A percentile compares a stretch with the other conserved stretches of the same genome.
Evolutionary conservation across 1,284 basidiomycete species (phyloP).

Genomic region (Quambalaria eucalypti): DNA sequence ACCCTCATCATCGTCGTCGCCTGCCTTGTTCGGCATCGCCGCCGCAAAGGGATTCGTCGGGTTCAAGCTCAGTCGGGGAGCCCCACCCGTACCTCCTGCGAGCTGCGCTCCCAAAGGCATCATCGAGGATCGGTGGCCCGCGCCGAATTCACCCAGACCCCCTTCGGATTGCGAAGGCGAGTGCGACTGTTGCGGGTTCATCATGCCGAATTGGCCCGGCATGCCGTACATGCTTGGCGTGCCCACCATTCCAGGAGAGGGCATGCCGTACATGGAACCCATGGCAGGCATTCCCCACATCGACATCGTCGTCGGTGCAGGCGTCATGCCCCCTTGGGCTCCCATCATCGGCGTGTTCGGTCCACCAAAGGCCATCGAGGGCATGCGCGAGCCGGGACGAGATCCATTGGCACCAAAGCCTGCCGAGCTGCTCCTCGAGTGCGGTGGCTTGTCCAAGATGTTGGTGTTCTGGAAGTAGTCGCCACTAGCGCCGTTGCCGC

Average conservation of each 20-base stretch:
- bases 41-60: constrained; percentile 23
- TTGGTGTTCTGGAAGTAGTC: constrained; percentile 45
- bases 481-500: constrained; percentile 3
- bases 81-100: constrained; percentile 15
- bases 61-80: background rate
- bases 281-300: constrained; percentile 31
- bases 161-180: too few relatives aligned
- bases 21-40: background rate
- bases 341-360: constrained; percentile 1
- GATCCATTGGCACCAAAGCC: background rate
- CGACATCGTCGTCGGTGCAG: constrained; percentile 12
- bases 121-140: constrained; percentile 1
- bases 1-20: constrained; percentile 6
- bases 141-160: too few relatives aligned
- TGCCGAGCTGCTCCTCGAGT: constrained; percentile 20
- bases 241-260: constrained; percentile 11
- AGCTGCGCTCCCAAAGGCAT: constrained; percentile 30
- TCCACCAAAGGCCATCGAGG: constrained; percentile 5
- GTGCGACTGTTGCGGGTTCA: constrained; percentile 24
- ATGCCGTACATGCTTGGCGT: constrained; percentile 33
- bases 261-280: constrained; percentile 28
- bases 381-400: constrained; percentile 1
- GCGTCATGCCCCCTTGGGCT: background rate
- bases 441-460: constrained; percentile 18
- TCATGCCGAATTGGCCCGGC: constrained; percentile 15